Evolutionary conservation across 1,284 basidiomycete species (phyloP).

Genomic region (Amylostereum chailletii): DNA sequence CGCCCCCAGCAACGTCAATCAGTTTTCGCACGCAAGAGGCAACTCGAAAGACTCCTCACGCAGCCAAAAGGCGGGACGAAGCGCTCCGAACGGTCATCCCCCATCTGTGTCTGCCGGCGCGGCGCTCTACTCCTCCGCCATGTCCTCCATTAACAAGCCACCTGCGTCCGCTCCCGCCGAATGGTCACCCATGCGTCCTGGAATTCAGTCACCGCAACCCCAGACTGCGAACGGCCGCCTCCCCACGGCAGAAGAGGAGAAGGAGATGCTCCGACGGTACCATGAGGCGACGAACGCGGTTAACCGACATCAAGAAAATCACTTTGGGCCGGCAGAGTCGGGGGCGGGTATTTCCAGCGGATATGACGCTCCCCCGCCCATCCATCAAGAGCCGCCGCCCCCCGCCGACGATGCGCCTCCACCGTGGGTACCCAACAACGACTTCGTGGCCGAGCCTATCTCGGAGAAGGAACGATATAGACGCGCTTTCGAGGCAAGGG

Average conservation of each 20-base stretch:
- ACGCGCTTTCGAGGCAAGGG: slow-evolving; percentile 53
- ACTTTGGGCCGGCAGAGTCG: slow-evolving; percentile 16
- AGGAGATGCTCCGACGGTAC: slow-evolving; percentile 58
- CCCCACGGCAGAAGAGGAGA: slow-evolving; percentile 44
- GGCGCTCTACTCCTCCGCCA: slow-evolving; percentile 35
- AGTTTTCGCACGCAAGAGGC: slow-evolving; percentile 7
- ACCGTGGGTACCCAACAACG: slow-evolving; percentile 12
- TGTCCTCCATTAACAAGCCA: slow-evolving; percentile 27
- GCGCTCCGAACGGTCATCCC: slow-evolving; percentile 3
- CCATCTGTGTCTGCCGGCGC: slow-evolving; percentile 29
- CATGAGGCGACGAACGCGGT: slow-evolving; percentile 66
- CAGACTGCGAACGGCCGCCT: slow-evolving; percentile 8
- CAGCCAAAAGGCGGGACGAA: neutral
- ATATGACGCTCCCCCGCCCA: slow-evolving; percentile 51
- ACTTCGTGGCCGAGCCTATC: slow-evolving; percentile 12
- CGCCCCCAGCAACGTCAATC: slow-evolving; percentile 2
- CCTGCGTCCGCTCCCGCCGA: slow-evolving; percentile 2
- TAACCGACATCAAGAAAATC: slow-evolving; percentile 35
- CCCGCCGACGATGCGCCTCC: slow-evolving; percentile 12
- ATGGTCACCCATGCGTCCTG: neutral
- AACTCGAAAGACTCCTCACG: slow-evolving; percentile 11
- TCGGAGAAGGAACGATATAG: slow-evolving; percentile 39
- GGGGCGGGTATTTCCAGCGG: slow-evolving; percentile 9
- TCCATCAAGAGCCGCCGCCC: slow-evolving; percentile 11
- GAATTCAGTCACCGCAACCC: neutral